Conservation (phyloP, 345 rosid genomes). For the Sisymbrium altissimum region DNA sequence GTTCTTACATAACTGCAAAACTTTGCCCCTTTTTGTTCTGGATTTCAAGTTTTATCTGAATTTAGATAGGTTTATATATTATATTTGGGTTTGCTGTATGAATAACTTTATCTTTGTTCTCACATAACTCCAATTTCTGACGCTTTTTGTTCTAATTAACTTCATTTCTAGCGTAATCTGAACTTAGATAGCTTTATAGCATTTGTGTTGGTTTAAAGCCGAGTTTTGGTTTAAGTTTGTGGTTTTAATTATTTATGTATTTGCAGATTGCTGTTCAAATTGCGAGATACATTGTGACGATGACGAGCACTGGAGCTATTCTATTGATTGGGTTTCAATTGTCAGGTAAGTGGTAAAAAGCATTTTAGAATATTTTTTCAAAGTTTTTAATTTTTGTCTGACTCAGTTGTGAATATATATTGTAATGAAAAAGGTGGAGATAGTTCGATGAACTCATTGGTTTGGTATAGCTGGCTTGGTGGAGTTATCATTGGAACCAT, state of each 20-base stretch:
- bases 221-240: background rate
- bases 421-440: conserved; percentile 67
- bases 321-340: conserved; percentile 78
- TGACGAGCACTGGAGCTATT: conserved; percentile 90
- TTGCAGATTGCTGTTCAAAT: conserved; percentile 73
- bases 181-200: background rate
- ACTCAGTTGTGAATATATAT: conserved; percentile 16
- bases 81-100: background rate
- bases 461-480: conserved; percentile 99
- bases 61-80: no score
- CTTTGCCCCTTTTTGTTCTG: no score
- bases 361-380: background rate
- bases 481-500: conserved; percentile 90
- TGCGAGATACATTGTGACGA: conserved; percentile 90
- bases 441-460: conserved; percentile 66
- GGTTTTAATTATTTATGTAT: background rate
- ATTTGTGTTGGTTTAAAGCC: background rate
- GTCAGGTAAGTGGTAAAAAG: conserved; percentile 54
- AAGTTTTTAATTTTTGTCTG: background rate
- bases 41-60: no score
- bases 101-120: background rate
- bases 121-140: background rate
- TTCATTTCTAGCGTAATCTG: background rate
- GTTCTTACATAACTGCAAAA: background rate
- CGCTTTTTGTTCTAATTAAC: background rate